Conservation (phyloP, 805 yeast genomes). For the Scheffersomyces coipomensis region DNA sequence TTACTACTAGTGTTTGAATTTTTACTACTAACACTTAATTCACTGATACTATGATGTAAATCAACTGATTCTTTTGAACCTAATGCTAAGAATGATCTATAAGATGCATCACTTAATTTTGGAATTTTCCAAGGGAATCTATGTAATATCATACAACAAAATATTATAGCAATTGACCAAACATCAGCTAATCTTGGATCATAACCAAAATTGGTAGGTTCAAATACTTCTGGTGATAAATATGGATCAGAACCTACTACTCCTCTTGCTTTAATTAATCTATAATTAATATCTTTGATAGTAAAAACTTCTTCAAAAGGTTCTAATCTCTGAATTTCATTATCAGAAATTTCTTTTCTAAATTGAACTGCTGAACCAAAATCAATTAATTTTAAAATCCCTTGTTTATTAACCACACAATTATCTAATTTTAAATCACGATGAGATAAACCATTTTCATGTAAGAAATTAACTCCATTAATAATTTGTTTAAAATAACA, state of each 20-base stretch:
- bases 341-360: slow-evolving; percentile 45
- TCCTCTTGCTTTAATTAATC: slow-evolving; percentile 67
- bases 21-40: slow-evolving; percentile 1
- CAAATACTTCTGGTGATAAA: slow-evolving; percentile 86
- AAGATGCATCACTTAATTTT: slow-evolving; percentile 71
- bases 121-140: slow-evolving; percentile 97
- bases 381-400: slow-evolving; percentile 84
- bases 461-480: slow-evolving; percentile 74
- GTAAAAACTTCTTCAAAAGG: slow-evolving; percentile 12
- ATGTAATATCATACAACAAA: slow-evolving; percentile 82
- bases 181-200: slow-evolving; percentile 88
- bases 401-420: slow-evolving; percentile 76
- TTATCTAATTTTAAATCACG: slow-evolving; percentile 91
- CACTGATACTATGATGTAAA: not conserved
- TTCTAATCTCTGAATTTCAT: slow-evolving; percentile 3
- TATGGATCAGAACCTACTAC: slow-evolving; percentile 96
- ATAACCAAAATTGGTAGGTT: slow-evolving; percentile 44
- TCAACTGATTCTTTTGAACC: not conserved
- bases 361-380: slow-evolving; percentile 91
- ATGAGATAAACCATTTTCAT: slow-evolving; percentile 83
- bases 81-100: slow-evolving; percentile 49
- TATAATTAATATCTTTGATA: slow-evolving; percentile 43
- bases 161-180: slow-evolving; percentile 93
- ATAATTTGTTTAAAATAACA: slow-evolving; percentile 85
- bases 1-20: not conserved